phyloP scores from a whole-genome alignment of 164 flowering plant species.

The Santalum album region DNA sequence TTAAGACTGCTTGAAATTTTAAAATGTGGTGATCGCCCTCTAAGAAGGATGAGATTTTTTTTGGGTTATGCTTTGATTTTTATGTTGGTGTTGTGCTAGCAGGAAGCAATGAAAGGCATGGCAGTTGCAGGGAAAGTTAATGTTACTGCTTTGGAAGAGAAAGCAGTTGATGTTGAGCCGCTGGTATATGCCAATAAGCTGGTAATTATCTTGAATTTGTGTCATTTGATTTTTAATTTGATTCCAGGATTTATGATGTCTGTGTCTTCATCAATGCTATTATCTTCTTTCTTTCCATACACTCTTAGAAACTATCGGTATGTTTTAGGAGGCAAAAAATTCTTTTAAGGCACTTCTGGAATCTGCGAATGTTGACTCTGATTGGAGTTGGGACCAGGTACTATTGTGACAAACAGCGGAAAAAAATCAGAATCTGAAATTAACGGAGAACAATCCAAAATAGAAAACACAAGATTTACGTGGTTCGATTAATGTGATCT shows the following conservation, averaged over 20 bases:
- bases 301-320: background rate
- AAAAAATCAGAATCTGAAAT: too few species aligned
- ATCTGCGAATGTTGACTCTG: conserved; percentile 83
- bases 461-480: too few species aligned
- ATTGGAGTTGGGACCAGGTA: conserved; percentile 99
- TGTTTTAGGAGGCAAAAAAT: conserved; percentile 19
- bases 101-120: conserved; percentile 73
- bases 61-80: background rate
- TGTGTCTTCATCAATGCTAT: background rate
- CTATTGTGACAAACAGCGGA: too few species aligned
- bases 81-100: conserved; percentile 7
- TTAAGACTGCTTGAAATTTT: too few species aligned
- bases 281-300: background rate
- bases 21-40: background rate
- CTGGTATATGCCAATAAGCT: conserved; percentile 69
- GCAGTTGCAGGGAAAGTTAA: conserved; percentile 62
- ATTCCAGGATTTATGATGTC: background rate
- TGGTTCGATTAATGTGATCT: too few species aligned
- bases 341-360: conserved; percentile 90
- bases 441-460: too few species aligned
- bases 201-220: conserved; percentile 25
- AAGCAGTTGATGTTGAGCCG: conserved; percentile 67
- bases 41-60: background rate
- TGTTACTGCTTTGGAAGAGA: conserved; percentile 56
- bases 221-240: background rate